A percentile compares a stretch with the other conserved stretches of the same genome.
Conservation (phyloP, 345 rosid species). For the Bruguiera gymnorhiza region DNA sequence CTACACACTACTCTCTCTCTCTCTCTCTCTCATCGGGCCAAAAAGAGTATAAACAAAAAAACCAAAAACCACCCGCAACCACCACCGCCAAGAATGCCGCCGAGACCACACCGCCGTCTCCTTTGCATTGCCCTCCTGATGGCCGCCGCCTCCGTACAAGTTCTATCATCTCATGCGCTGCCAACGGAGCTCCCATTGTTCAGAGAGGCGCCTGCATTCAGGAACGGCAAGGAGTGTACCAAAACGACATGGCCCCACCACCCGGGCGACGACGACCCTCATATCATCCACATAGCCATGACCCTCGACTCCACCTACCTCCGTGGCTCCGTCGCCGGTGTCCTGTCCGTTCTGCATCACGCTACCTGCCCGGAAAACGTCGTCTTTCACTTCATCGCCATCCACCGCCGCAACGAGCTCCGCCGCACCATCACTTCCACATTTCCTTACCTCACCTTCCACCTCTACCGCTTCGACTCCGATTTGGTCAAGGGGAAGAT, state of each 20-base stretch:
- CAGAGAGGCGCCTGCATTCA: conserved; percentile 72
- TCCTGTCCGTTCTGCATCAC: conserved; percentile 80
- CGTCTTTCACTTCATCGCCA: conserved; percentile 76
- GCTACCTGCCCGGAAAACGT: conserved; percentile 79
- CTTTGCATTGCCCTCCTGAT: conserved; percentile 10
- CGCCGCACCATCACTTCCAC: conserved; percentile 56
- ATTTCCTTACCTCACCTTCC: conserved; percentile 67
- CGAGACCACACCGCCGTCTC: neutral
- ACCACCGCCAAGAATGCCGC: conserved; percentile 1
- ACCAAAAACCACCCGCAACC: too few relatives aligned
- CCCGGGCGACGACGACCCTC: conserved; percentile 24
- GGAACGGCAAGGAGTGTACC: conserved; percentile 61
- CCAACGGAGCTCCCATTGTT: conserved; percentile 36
- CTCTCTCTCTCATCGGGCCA: neutral
- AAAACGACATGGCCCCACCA: conserved; percentile 23
- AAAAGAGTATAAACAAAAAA: neutral
- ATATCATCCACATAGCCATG: conserved; percentile 70
- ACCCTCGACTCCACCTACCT: conserved; percentile 82
- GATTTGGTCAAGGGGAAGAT: conserved; percentile 60
- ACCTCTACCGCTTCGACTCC: conserved; percentile 68
- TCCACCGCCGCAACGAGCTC: conserved; percentile 49
- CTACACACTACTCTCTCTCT: neutral
- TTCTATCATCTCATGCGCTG: neutral
- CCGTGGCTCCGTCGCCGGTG: conserved; percentile 87
- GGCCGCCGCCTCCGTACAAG: neutral